A percentile compares a stretch with the other conserved stretches of the same genome.
These are phyloP conservation scores for Epichloe hybrida DNA, from an alignment of 2,329 filamentous ascomycete species.

Conservation along the genomic window DNA sequence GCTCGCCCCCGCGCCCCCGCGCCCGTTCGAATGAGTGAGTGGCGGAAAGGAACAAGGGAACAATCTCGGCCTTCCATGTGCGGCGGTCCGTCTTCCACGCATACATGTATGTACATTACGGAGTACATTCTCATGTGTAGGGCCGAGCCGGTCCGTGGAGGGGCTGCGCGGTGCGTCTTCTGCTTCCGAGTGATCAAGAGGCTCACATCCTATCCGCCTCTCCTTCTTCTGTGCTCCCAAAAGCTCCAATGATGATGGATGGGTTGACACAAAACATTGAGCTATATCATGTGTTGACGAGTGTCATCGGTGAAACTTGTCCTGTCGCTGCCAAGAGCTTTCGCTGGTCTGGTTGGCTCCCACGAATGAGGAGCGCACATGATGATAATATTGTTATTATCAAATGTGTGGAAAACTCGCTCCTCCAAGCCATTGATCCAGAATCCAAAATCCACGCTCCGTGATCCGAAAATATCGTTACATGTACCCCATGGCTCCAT, in stretches of 20 bases:
- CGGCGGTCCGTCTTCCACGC: slow-evolving; percentile 14
- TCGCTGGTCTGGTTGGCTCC: background rate
- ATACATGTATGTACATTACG: background rate
- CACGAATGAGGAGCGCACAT: background rate
- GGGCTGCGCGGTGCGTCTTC: background rate
- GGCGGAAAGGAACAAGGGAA: slow-evolving; percentile 3
- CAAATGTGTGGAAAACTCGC: background rate
- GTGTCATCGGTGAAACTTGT: background rate
- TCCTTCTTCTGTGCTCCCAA: background rate
- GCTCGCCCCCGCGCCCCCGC: background rate
- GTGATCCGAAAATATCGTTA: slow-evolving; percentile 4
- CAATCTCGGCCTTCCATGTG: slow-evolving; percentile 11
- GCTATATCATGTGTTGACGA: background rate
- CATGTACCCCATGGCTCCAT: background rate
- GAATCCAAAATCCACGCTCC: slow-evolving; percentile 1
- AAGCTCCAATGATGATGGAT: too few species aligned
- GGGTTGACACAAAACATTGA: too few species aligned
- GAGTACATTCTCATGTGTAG: slow-evolving; percentile 2
- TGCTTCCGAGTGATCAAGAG: background rate
- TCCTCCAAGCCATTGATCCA: background rate
- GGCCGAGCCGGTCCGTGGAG: slow-evolving; percentile 9
- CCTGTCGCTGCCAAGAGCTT: background rate
- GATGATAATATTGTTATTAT: background rate
- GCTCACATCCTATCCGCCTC: background rate
- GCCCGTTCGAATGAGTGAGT: background rate